Evolutionary conservation across 2,329 filamentous ascomycete genomes (phyloP).

Genomic region (Paraconiothyrium brasiliense): DNA sequence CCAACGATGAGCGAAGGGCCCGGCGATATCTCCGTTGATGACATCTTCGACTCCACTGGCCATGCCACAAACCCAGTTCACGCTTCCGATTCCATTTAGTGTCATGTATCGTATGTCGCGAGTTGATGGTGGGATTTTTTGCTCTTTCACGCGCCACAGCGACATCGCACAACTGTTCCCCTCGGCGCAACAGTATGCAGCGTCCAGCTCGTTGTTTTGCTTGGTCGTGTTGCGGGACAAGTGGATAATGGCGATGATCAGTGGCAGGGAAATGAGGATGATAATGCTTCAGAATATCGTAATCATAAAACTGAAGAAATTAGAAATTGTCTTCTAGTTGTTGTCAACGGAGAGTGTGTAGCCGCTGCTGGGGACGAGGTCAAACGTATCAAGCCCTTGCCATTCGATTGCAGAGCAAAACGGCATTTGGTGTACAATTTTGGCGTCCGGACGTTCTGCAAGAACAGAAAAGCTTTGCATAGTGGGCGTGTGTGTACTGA

Average conservation of each 20-base stretch:
- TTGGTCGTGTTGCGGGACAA: background rate
- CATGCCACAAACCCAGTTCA: background rate
- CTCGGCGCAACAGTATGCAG: background rate
- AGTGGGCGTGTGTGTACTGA: background rate
- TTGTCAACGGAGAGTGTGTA: slow-evolving; percentile 9
- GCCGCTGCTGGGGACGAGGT: background rate
- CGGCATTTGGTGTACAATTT: background rate
- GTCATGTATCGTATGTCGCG: slow-evolving; percentile 55
- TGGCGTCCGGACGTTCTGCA: background rate
- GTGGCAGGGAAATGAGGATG: background rate
- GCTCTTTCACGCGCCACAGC: background rate
- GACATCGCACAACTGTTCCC: background rate
- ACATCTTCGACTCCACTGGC: background rate
- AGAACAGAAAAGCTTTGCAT: background rate
- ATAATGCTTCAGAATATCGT: background rate
- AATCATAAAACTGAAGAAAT: background rate
- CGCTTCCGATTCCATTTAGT: slow-evolving; percentile 52
- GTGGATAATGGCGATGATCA: background rate
- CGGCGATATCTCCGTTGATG: background rate
- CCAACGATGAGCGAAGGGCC: background rate
- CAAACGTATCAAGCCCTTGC: too few species aligned
- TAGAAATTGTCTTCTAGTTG: background rate
- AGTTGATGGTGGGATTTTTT: background rate
- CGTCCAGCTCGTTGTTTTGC: background rate
- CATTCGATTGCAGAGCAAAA: too few species aligned